Conservation (phyloP, 305 asterid species). For the Lippia alba region DNA sequence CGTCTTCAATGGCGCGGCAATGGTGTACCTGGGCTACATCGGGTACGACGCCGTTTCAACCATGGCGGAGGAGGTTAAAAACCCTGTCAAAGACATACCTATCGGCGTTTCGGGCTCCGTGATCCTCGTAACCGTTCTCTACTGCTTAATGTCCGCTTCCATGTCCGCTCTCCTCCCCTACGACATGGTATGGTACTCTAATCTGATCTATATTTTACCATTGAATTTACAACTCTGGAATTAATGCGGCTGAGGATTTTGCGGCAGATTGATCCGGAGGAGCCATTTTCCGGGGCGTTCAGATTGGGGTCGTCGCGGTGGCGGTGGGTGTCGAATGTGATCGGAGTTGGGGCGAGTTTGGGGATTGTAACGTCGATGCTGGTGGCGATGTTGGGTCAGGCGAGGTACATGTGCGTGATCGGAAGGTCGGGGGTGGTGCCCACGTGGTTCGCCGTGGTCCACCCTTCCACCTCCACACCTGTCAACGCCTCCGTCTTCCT, state of each 20-base stretch:
- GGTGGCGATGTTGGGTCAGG: constrained; percentile 96
- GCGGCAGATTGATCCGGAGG: constrained; percentile 69
- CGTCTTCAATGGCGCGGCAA: constrained; percentile 80
- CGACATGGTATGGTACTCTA: no score
- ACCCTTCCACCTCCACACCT: constrained; percentile 79
- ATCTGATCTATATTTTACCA: no score
- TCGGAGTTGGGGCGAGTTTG: constrained; percentile 91
- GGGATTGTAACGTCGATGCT: constrained; percentile 88
- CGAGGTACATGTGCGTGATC: constrained; percentile 95
- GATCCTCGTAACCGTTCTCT: constrained; percentile 73
- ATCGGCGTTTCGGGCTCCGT: constrained; percentile 92
- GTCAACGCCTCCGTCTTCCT: constrained; percentile 86
- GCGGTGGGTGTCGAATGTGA: constrained; percentile 91
- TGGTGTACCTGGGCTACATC: constrained; percentile 88
- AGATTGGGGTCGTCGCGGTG: constrained; percentile 50
- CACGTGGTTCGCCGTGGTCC: constrained; percentile 86
- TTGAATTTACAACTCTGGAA: not conserved
- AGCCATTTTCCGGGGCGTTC: constrained; percentile 92
- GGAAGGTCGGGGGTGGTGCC: constrained; percentile 91
- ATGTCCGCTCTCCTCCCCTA: constrained; percentile 89
- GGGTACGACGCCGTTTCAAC: constrained; percentile 97
- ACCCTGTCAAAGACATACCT: constrained; percentile 88
- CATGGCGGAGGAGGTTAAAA: constrained; percentile 88
- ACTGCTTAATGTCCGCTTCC: constrained; percentile 91
- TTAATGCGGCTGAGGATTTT: not conserved